Evolutionary conservation across 2,329 filamentous ascomycete genomes (phyloP).

Genomic region (Graphilbum sp.): DNA sequence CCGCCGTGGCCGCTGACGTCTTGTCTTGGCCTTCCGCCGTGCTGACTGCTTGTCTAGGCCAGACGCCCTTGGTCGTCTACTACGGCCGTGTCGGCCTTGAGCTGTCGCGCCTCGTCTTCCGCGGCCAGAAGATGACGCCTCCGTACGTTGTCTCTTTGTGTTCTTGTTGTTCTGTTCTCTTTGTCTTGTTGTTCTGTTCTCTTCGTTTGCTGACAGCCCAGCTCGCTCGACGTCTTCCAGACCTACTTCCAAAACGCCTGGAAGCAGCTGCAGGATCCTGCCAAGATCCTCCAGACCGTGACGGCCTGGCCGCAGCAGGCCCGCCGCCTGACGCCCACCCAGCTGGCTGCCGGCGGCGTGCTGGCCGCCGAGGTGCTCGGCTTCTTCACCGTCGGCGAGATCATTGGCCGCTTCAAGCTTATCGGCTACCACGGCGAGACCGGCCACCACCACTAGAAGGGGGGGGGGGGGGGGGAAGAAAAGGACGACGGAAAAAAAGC

Average conservation of each 20-base stretch:
- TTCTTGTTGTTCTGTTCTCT: too few relatives aligned
- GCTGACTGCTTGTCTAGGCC: conserved; percentile 33
- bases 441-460: conserved; percentile 36
- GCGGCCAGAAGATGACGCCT: conserved; percentile 78
- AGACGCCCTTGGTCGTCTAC: conserved; percentile 77
- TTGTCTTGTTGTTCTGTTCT: too few relatives aligned
- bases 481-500: background rate
- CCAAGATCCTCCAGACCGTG: conserved; percentile 34
- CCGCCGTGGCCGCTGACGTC: too few relatives aligned
- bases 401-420: conserved; percentile 88
- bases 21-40: background rate
- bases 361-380: conserved; percentile 74
- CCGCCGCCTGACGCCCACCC: conserved; percentile 53
- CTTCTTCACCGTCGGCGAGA: conserved; percentile 97
- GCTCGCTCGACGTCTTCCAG: conserved; percentile 69
- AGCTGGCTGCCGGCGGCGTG: conserved; percentile 60
- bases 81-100: conserved; percentile 83
- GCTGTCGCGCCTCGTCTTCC: conserved; percentile 74
- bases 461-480: background rate
- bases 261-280: conserved; percentile 56
- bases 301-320: conserved; percentile 24
- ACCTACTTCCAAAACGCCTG: conserved; percentile 63
- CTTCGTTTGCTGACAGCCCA: too few relatives aligned
- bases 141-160: too few relatives aligned
- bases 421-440: conserved; percentile 72